Evolutionary conservation across 225 moss, liverwort and hornwort genomes (phyloP), one percentile per base, ranked within the genome.

Genomic region (Marchantia paleacea): DNA sequence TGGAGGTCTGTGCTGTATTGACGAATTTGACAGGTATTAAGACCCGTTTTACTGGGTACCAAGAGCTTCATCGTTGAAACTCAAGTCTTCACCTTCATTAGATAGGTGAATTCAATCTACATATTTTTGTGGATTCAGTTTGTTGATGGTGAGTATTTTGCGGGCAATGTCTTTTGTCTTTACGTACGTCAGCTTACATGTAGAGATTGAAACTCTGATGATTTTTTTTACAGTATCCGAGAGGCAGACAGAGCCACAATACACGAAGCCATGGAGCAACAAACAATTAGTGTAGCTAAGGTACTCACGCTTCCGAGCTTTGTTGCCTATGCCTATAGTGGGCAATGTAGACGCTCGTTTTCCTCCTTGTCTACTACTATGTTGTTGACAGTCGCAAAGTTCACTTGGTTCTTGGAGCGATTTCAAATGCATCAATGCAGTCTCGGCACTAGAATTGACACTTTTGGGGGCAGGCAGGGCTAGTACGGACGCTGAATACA

Each of bases 241-340:
- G 97, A 99, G 88, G 75, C 93, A 47, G 97, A 99, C 62, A 94
- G 89, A 88, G 93, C 97, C 80, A 99, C 95, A 50, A 95, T 99
- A 78, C 97, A 99, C 83, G 97, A 99, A 89, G 97, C 97, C 75
- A 99, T 99, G 97, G 97, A 99, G 85, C 97, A 99, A 82, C 97
- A 99, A 85, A 95, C 97, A n/a, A 85, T 99, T 77, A 99, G 97
- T 83, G 92, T 99, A 83, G 97, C 97, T 69, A 99, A 99, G 94
- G 97, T 97, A 83, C 73, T 25, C 39, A 12, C 48, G n/a, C 58
- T 76, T 6, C 24, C 9, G 4, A 12, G 50, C 50, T 8, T 28
- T 1, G 51, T 47, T 22, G 54, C 31, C 11, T 12, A 15, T 48
- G 26, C 19, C 52, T 72, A 25, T 15, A 54, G 9, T 54, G 28